phyloP scores from a whole-genome alignment of 1,139 yeast species.

The Sugiyamaella pinicola region DNA sequence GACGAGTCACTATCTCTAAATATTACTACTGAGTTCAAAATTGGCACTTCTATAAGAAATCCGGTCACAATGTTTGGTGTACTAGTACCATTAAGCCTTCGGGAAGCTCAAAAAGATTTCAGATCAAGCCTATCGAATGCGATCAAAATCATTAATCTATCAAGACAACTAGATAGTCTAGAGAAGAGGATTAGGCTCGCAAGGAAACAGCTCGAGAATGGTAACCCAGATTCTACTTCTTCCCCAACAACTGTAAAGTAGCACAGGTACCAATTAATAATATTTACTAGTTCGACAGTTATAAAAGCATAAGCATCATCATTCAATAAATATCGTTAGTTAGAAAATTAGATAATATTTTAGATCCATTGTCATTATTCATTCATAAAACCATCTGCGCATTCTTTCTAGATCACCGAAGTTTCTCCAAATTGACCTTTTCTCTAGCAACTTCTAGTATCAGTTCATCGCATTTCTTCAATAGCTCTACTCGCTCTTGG shows the following conservation, averaged over 20 bases:
- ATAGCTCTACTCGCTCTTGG: conserved; percentile 63
- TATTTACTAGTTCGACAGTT: too few species aligned
- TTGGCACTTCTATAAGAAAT: conserved; percentile 33
- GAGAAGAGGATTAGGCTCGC: conserved; percentile 17
- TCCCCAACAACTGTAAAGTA: background rate
- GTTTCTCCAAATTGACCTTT: conserved; percentile 41
- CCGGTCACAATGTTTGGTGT: conserved; percentile 57
- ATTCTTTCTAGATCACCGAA: background rate
- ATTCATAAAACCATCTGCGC: too few species aligned
- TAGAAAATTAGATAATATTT: background rate
- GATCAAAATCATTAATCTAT: conserved; percentile 39
- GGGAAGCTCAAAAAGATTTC: conserved; percentile 48
- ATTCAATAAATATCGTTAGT: background rate
- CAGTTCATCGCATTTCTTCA: conserved; percentile 67
- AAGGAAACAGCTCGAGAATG: background rate
- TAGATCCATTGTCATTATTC: background rate
- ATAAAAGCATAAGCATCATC: background rate
- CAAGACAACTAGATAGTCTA: conserved; percentile 28
- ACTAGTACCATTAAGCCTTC: conserved; percentile 50
- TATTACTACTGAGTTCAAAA: background rate
- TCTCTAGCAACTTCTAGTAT: conserved; percentile 65
- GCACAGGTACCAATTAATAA: too few species aligned
- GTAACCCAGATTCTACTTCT: too few species aligned
- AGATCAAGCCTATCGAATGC: conserved; percentile 39
- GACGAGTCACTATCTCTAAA: background rate